Conservation (phyloP, 768 basidiomycete species). For the Hypholoma sublateritium region DNA sequence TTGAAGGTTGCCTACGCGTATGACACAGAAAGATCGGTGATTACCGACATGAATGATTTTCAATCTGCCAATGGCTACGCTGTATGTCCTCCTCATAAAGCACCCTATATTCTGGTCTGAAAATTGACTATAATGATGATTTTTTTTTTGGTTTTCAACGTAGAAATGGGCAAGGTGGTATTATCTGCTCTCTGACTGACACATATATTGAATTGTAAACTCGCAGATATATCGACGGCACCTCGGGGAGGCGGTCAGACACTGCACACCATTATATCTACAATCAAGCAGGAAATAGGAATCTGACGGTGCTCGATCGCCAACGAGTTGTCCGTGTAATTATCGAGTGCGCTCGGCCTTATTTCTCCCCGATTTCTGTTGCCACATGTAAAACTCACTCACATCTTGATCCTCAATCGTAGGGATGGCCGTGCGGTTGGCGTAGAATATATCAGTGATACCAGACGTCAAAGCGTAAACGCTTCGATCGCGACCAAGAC, state of each 20-base stretch:
- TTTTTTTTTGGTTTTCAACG: not conserved
- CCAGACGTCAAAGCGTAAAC: conserved; percentile 21
- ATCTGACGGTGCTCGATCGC: conserved; percentile 39
- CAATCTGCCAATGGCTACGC: not conserved
- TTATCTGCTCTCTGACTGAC: not conserved
- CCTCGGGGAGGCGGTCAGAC: conserved; percentile 58
- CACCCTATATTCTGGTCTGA: not conserved
- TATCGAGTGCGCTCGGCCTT: conserved; percentile 38
- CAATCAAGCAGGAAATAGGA: conserved; percentile 40
- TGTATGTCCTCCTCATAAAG: not conserved
- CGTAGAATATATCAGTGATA: conserved; percentile 49
- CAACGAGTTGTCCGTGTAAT: conserved; percentile 47
- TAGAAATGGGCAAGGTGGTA: conserved; percentile 4
- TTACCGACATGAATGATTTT: conserved; percentile 52
- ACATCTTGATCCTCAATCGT: conserved; percentile 21
- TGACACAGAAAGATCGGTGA: conserved; percentile 43
- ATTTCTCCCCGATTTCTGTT: not conserved
- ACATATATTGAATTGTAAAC: not conserved
- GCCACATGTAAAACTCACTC: not conserved
- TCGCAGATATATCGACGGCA: conserved; percentile 51
- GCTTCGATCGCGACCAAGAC: not conserved
- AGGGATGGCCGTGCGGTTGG: conserved; percentile 40
- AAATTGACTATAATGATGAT: not conserved
- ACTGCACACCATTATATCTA: conserved; percentile 53
- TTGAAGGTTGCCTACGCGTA: conserved; percentile 29